Percentiles rank a stretch among this genome's conserved stretches.
phyloP scores from a whole-genome alignment of 306 rosid species.

The Herpetospermum pedunculosum region DNA sequence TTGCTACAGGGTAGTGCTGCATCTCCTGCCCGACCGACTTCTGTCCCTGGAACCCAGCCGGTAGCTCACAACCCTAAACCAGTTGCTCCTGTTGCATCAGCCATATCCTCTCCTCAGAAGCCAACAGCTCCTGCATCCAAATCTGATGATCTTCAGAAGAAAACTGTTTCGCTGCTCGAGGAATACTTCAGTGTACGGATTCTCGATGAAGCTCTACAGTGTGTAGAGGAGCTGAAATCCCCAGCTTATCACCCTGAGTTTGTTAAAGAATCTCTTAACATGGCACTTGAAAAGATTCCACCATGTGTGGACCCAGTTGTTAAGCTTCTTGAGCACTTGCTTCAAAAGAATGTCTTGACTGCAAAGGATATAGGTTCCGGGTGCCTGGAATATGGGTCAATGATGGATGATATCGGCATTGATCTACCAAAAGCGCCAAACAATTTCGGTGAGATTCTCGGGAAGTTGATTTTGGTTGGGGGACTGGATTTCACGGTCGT shows the following conservation, averaged over 20 bases:
- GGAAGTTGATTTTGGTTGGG: conserved; percentile 15
- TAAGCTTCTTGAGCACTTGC: conserved; percentile 23
- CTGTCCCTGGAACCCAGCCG: conserved; percentile 7
- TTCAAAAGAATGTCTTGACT: conserved; percentile 14
- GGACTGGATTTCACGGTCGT: conserved; percentile 21
- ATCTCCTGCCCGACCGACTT: conserved; percentile 5
- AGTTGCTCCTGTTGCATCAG: conserved; percentile 1
- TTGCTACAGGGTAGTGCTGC: conserved; percentile 20
- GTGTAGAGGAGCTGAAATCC: conserved; percentile 32
- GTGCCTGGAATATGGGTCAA: conserved; percentile 21
- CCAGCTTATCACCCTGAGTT: conserved; percentile 23
- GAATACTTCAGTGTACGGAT: conserved; percentile 31
- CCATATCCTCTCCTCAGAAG: conserved; percentile 9
- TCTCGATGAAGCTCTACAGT: conserved; percentile 29
- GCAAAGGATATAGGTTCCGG: conserved; percentile 22
- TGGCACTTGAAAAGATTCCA: conserved; percentile 27
- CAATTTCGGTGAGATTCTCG: conserved; percentile 26
- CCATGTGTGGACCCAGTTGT: conserved; percentile 22
- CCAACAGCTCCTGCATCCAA: conserved; percentile 3
- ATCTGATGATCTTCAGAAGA: conserved; percentile 14
- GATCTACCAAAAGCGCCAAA: conserved; percentile 31
- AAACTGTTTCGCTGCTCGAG: conserved; percentile 28
- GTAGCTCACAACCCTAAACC: conserved; percentile 9
- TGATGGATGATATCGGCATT: conserved; percentile 27
- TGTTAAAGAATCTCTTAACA: conserved; percentile 24